Conservation (phyloP, 2,329 filamentous ascomycete genomes). For the Cytospora leucostoma region DNA sequence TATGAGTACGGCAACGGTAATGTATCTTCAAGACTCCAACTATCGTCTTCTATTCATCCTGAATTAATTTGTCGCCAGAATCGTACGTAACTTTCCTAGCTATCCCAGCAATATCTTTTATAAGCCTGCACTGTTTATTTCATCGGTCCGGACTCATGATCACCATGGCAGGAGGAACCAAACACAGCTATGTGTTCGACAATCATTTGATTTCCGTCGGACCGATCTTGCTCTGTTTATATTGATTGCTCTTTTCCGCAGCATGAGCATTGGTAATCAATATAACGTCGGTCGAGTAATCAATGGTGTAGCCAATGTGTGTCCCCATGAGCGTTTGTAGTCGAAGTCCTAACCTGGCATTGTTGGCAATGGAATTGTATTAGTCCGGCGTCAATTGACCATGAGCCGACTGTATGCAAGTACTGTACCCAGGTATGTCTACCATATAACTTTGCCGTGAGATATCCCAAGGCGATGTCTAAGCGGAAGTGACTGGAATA, state of each 20-base stretch:
- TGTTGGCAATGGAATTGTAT: neutral
- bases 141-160: neutral
- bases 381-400: neutral
- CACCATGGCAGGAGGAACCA: neutral
- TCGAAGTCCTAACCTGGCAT: too few relatives aligned
- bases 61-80: neutral
- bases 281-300: too few relatives aligned
- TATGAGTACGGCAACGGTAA: neutral
- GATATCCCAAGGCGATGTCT: neutral
- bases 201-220: neutral
- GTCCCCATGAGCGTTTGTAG: too few relatives aligned
- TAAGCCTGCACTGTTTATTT: neutral
- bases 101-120: neutral
- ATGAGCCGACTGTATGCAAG: neutral
- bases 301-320: too few relatives aligned
- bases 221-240: neutral
- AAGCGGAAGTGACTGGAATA: neutral
- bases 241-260: neutral
- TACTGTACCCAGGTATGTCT: neutral
- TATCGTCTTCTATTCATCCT: neutral
- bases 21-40: neutral
- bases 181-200: neutral
- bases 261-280: neutral
- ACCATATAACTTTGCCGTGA: neutral
- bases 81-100: neutral